Conservation (phyloP, 1,284 basidiomycete species). For the Gomphus sp. region DNA sequence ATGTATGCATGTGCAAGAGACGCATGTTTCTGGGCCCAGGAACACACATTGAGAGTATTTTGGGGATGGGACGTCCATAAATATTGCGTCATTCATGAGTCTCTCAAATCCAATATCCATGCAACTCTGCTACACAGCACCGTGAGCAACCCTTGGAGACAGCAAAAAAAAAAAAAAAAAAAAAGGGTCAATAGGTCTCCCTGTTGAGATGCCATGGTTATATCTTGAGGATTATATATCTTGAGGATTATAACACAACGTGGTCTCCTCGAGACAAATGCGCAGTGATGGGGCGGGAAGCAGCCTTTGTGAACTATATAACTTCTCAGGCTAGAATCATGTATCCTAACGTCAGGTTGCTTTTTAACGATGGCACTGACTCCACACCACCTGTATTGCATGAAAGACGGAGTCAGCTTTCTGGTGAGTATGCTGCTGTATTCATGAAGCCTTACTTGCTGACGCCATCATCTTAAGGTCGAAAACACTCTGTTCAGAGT, state of each 20-base stretch:
- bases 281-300: background rate
- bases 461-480: conserved; percentile 15
- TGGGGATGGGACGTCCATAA: too few relatives aligned
- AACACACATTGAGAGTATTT: too few relatives aligned
- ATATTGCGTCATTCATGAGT: too few relatives aligned
- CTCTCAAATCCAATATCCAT: too few relatives aligned
- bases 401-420: background rate
- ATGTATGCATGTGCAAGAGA: too few relatives aligned
- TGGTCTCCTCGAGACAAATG: background rate
- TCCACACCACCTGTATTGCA: background rate
- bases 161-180: too few relatives aligned
- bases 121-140: too few relatives aligned
- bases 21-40: too few relatives aligned
- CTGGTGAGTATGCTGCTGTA: background rate
- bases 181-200: too few relatives aligned
- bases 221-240: background rate
- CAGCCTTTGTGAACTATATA: background rate
- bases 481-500: conserved; percentile 23
- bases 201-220: too few relatives aligned
- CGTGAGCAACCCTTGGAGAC: background rate
- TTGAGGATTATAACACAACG: too few relatives aligned
- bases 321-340: background rate
- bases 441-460: too few relatives aligned
- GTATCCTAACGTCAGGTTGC: background rate
- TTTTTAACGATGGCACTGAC: background rate